Percentiles rank a stretch among this genome's conserved stretches.
Conservation (phyloP, 805 yeast genomes). For the Gaillardinia entomophila region DNA sequence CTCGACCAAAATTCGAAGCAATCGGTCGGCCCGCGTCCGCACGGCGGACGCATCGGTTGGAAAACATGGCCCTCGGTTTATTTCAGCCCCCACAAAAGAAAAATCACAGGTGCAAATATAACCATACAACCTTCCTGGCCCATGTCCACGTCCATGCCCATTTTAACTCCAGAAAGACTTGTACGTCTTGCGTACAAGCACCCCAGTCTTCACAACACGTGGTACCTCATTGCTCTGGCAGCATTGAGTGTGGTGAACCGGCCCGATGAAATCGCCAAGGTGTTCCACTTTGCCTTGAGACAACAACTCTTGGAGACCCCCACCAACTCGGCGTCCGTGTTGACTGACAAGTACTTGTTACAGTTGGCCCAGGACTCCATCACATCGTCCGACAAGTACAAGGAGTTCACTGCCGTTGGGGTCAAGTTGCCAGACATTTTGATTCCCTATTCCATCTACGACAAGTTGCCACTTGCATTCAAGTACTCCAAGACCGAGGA, state of each 20-base stretch:
- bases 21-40: too few relatives aligned
- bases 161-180: constrained; percentile 53
- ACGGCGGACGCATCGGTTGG: too few relatives aligned
- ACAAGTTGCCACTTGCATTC: constrained; percentile 31
- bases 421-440: constrained; percentile 36
- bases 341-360: constrained; percentile 28
- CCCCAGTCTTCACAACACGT: constrained; percentile 49
- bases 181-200: constrained; percentile 45
- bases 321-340: constrained; percentile 15
- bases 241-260: constrained; percentile 75
- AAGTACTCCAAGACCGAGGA: constrained; percentile 29
- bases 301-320: constrained; percentile 35
- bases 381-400: constrained; percentile 29
- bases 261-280: constrained; percentile 72
- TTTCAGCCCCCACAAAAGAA: too few relatives aligned
- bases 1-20: too few relatives aligned
- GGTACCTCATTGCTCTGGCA: constrained; percentile 81
- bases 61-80: too few relatives aligned
- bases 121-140: too few relatives aligned
- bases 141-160: too few relatives aligned
- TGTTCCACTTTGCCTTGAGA: constrained; percentile 63
- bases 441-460: constrained; percentile 33
- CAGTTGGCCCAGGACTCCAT: constrained; percentile 37
- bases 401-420: constrained; percentile 36
- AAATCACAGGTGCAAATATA: too few relatives aligned